Conservation (phyloP, 1,284 basidiomycete species). For the Ustilago hordei region DNA sequence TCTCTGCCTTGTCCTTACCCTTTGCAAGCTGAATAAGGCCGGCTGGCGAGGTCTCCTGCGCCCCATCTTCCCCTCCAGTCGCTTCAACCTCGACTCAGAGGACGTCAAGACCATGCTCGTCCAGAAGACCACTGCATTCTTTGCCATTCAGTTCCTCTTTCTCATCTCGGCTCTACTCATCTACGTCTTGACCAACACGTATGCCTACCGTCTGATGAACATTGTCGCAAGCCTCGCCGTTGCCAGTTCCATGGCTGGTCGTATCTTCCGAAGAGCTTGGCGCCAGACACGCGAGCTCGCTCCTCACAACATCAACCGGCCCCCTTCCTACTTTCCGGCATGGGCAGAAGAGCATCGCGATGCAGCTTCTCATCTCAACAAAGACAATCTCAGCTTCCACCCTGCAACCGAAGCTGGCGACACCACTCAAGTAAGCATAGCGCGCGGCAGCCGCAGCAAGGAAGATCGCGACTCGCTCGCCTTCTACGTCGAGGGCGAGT, state of each 20-base stretch:
- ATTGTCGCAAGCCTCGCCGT: slow-evolving; percentile 57
- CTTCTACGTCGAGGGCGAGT: slow-evolving; percentile 52
- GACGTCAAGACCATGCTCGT: slow-evolving; percentile 62
- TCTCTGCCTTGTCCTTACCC: slow-evolving; percentile 51
- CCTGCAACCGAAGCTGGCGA: slow-evolving; percentile 6
- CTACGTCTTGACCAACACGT: slow-evolving; percentile 40
- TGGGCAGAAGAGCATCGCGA: slow-evolving; percentile 53
- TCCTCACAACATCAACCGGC: slow-evolving; percentile 47
- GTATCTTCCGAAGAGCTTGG: slow-evolving; percentile 61
- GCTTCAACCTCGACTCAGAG: slow-evolving; percentile 47
- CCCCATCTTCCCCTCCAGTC: slow-evolving; percentile 40
- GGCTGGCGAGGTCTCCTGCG: slow-evolving; percentile 52
- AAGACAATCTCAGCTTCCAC: slow-evolving; percentile 8
- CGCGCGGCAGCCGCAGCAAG: slow-evolving; percentile 4
- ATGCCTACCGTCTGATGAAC: slow-evolving; percentile 55
- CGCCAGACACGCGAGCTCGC: slow-evolving; percentile 53
- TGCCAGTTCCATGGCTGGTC: slow-evolving; percentile 55
- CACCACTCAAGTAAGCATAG: slow-evolving; percentile 1
- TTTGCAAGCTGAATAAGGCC: slow-evolving; percentile 58
- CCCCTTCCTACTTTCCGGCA: slow-evolving; percentile 55
- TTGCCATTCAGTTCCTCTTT: slow-evolving; percentile 54
- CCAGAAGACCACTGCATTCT: slow-evolving; percentile 59
- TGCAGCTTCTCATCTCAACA: slow-evolving; percentile 4
- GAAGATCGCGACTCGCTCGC: slow-evolving; percentile 33
- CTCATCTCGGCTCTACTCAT: slow-evolving; percentile 52